Base-by-base conservation (phyloP, 148 eudicot species). In the Vaccinium myrtillus region DNA sequence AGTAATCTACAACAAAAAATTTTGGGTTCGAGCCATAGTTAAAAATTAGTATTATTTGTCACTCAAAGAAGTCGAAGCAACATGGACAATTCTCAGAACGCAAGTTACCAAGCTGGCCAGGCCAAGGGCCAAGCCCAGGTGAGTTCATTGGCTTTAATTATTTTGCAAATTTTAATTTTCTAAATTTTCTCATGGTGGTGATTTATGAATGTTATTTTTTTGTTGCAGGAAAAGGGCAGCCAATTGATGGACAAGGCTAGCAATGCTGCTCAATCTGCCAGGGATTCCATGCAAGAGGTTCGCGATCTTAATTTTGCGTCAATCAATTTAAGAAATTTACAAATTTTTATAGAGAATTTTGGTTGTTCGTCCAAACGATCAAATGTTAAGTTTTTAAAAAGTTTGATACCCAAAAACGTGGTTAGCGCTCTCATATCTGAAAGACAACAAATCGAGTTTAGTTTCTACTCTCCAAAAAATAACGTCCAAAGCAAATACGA, bases 241-340 rank as follows among this genome's bases (percentile, higher is more conserved):
- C 94, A 86, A 86, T 81, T 94, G 90, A 80, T 91, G 86, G 93
- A 92, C 75, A 87, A 89, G 88, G 97, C 95, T 51, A 54, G 89
- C 86, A 78, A 92, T 81, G 91, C 90, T 51, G 91, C 92, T 77
- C 94, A 92, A 81, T 91, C 97, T 36, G 90, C 89, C 63, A 88
- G 88, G 87, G 93, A 94, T 21, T 78, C 91, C 0, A 25, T 80
- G 69, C 94, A 92, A 85, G 82, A 91, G 86, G 94, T 87, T 88
- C 43, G 2, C 7, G 55, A 48, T 77, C 79, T 49, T 19, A 12
- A 77, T 21, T 77, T 76, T 21, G 12, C 15, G 16, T 25, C 73
- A 67, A 46, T 76, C 21, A 8, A 6, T 76, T 21, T 21, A 67
- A 4, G 75, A 71, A 67, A 67, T 14, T 67, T 67, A 43, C 14